Evolutionary conservation across 352 stramenopile species (phyloP), one percentile per base, ranked within the genome.

Genomic region (Globisporangium sylvaticum): DNA sequence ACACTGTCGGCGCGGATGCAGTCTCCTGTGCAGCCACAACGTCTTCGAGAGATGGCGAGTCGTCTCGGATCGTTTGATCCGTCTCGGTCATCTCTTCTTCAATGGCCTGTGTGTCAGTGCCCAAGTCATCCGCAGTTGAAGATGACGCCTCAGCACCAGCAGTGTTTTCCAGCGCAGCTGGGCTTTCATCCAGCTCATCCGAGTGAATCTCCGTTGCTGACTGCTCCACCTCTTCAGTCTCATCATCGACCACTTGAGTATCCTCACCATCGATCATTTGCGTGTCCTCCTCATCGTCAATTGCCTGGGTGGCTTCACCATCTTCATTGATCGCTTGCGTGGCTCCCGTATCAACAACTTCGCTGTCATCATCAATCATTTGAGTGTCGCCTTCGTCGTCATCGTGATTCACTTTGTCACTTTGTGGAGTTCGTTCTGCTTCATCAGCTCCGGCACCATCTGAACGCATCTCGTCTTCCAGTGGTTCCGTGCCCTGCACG

Each of bases 301-400:
- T 56, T 9, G 25, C 57, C 18, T 59, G 52, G 12, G 65, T 66
- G 9, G 18, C 15, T 39, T 34, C 39, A 25, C 53, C 65, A 42
- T 18, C 55, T 6, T 64, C 39, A 14, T 52, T 52, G n/a, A 55
- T 20, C 8, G 50, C 56, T 67, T 50, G 60, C 22, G 48, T 61
- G 5, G 18, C 55, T n/a, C 9, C 14, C 50, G 15, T 27, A 53
- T 37, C 37, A 29, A 37, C 53, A 48, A 57, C 61, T 55, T 48
- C 46, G 10, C 66, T 12, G 22, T 53, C 74, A 42, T 76, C 53
- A 53, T 73, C 64, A 5, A 71, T 42, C 39, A 76, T 62, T 64
- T 77, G 72, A 7, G 59, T 69, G 4, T 64, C 58, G 20, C 68
- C 60, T 32, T 70, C 64, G 4, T 70, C 68, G 15, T 3, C 25